phyloP scores from a whole-genome alignment of 2,329 filamentous ascomycete species.

The Juglanconis oblonga region DNA sequence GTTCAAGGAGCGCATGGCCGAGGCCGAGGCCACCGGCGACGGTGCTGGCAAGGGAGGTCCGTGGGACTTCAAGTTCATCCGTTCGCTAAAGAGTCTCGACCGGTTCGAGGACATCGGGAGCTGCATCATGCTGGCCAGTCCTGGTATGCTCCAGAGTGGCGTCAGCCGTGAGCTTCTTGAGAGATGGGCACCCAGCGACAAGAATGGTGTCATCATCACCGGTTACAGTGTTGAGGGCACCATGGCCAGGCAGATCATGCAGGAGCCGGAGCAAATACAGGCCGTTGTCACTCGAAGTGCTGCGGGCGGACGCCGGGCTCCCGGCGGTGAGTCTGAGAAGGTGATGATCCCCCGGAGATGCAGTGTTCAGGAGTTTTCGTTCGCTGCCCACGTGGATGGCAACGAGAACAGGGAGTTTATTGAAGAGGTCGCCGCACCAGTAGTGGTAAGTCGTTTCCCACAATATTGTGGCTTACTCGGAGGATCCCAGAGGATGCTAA shows the following conservation, averaged over 20 bases:
- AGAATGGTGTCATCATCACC: constrained; percentile 98
- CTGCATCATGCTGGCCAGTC: constrained; percentile 95
- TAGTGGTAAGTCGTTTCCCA: constrained; percentile 67
- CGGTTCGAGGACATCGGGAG: constrained; percentile 93
- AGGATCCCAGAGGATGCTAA: not conserved
- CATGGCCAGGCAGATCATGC: constrained; percentile 94
- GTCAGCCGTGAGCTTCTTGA: constrained; percentile 91
- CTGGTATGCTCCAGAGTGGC: constrained; percentile 97
- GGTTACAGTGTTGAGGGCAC: constrained; percentile 98
- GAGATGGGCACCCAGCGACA: constrained; percentile 91
- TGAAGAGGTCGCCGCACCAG: constrained; percentile 85
- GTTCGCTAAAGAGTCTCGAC: constrained; percentile 87
- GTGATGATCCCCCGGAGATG: constrained; percentile 89
- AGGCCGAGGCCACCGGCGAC: constrained; percentile 78
- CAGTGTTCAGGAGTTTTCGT: constrained; percentile 90
- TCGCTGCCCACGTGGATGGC: constrained; percentile 95
- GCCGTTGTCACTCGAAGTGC: constrained; percentile 81
- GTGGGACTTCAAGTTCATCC: constrained; percentile 95
- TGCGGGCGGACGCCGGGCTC: constrained; percentile 60
- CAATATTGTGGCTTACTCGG: not conserved
- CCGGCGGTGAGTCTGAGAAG: constrained; percentile 73
- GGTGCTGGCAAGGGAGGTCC: constrained; percentile 75
- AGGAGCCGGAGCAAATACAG: constrained; percentile 91
- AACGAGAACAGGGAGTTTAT: constrained; percentile 96
- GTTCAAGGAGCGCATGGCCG: constrained; percentile 89